Evolutionary conservation across 2,329 filamentous ascomycete species (phyloP).

Genomic region (Parascedosporium putredinis): DNA sequence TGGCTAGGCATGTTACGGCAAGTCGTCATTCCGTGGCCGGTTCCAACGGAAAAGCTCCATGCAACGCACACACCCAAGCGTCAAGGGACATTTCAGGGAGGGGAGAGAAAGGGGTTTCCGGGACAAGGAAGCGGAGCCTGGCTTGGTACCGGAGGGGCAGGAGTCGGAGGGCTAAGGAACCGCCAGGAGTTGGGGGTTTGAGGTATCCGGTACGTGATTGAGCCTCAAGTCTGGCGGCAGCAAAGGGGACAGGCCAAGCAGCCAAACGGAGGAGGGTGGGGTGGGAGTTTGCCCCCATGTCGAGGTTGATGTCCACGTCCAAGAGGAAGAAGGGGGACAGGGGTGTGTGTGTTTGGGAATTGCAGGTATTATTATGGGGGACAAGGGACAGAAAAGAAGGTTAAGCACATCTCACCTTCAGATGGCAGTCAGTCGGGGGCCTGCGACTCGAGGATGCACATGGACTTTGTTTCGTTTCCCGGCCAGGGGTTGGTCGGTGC

Average conservation of each 20-base stretch:
- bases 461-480: constrained; percentile 8
- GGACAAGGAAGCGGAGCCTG: not conserved
- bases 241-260: no score
- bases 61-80: constrained; percentile 9
- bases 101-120: not conserved
- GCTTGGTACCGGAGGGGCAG: constrained; percentile 2
- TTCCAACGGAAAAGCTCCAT: constrained; percentile 12
- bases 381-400: not conserved
- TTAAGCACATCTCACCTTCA: constrained; percentile 2
- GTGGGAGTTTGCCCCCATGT: not conserved
- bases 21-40: constrained; percentile 13
- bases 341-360: constrained; percentile 3
- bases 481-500: not conserved
- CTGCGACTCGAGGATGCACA: not conserved
- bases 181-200: not conserved
- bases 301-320: not conserved
- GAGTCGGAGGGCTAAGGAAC: not conserved
- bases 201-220: constrained; percentile 3
- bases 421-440: constrained; percentile 4
- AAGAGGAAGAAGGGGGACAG: not conserved
- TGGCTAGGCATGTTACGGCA: constrained; percentile 7
- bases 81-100: not conserved
- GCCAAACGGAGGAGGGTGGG: not conserved
- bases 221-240: not conserved
- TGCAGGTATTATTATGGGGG: not conserved